Evolutionary conservation across 192 early-diverging fungal genomes (phyloP), one percentile per base, ranked within the genome.

Genomic region (Rhizophagus prolifer): DNA sequence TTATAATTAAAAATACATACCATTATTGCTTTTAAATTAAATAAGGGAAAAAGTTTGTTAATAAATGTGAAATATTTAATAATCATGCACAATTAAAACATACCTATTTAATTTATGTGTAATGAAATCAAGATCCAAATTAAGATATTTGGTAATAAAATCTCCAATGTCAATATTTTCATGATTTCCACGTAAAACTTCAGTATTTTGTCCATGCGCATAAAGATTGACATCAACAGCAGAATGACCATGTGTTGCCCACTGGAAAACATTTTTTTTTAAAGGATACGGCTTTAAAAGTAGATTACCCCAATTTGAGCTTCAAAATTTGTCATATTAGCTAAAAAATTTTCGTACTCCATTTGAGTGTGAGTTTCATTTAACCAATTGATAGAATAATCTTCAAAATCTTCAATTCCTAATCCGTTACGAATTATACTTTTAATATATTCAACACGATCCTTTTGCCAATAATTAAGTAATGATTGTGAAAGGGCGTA

Each of bases 221-320:
- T 90, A 93, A 13, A 93, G 76, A 28, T 89, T 98, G 13, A 99
- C 97, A 81, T 99, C 97, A 19, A 97, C 95, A 2, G 91, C 96
- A 63, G 93, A 93, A 78, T 99, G 97, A 8, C 96, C 96, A 81
- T 93, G 93, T 0, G 97, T 97, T 12, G 95, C 83, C 93, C 92
- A 94, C 65, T 85, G 66, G 60, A 80, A 38, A 38, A 12, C 41
- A 44, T 1, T 12, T 44, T 44, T 44, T 44, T 41, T 41, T 41
- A 0, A 41, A 9, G 9, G 47, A 31, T n/a, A 70, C 16, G 28
- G n/a, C 12, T 19, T 78, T 21, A 9, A 59, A 60, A 44, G 14
- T 50, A 1, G 47, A 75, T 68, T 80, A 86, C 85, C 34, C 91
- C 91, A 28, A 93, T 67, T 75, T 86, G 85, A 3, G 90, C 88